A percentile compares a stretch with the other conserved stretches of the same genome.
phyloP scores from a whole-genome alignment of 352 stramenopile genomes.

The Globisporangium splendens region DNA sequence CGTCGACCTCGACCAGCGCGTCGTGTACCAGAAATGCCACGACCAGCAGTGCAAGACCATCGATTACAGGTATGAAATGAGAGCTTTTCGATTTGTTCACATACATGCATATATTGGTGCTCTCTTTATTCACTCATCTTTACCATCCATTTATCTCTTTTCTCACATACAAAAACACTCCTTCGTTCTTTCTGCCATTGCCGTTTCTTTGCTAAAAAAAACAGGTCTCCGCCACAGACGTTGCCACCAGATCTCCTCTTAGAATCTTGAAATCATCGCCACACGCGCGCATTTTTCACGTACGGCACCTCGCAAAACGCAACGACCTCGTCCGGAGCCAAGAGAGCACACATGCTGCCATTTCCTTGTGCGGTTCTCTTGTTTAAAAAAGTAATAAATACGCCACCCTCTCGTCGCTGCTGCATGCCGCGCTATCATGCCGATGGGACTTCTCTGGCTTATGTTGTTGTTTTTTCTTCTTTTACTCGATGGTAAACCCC shows the following conservation, averaged over 20 bases:
- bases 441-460: no score
- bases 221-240: constrained; percentile 35
- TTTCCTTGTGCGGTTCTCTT: no score
- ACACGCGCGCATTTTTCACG: no score
- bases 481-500: constrained; percentile 89
- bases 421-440: no score
- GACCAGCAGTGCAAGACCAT: constrained; percentile 86
- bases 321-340: no score
- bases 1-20: constrained; percentile 81
- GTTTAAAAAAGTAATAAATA: constrained; percentile 10
- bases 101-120: not conserved
- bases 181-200: constrained; percentile 3
- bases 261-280: no score
- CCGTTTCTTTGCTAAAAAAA: not conserved
- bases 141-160: constrained; percentile 4
- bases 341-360: no score
- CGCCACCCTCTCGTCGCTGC: not conserved
- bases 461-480: no score
- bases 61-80: constrained; percentile 52
- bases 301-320: no score
- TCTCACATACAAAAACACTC: not conserved
- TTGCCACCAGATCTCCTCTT: constrained; percentile 25
- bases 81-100: not conserved
- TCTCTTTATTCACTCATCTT: not conserved
- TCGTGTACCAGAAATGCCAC: constrained; percentile 91